Evolutionary conservation across 2,329 filamentous ascomycete genomes (phyloP), one percentile per base, ranked within the genome.

Genomic region (Pseudocercospora fijiensis): DNA sequence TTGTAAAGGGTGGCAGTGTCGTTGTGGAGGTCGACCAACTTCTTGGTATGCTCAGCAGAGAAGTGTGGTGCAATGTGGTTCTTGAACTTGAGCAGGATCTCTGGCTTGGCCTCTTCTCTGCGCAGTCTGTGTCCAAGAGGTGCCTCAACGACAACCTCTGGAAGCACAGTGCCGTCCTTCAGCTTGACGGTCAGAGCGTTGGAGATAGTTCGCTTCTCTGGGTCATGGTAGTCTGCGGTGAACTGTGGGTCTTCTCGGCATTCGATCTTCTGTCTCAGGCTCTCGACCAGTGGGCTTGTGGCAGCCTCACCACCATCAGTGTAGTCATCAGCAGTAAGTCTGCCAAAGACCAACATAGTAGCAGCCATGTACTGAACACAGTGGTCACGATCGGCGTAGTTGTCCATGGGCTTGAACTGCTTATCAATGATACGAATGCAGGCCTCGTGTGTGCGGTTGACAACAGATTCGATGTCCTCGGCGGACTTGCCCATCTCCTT

Each of bases 381-480:
- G 86, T 99, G 95, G 81, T 99, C 95, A 76, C 95, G 92, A 82
- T 99, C 95, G 76, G 95, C 95, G 76, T 98, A 99, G 88, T 99
- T 99, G 84, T 97, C 93, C 91, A 99, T 96, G 73, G 93, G 89
- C 86, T 97, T 98, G 86, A 96, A 96, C 82, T 99, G 95, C 86
- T 99, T 99, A 86, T 99, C 95, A 75, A 99, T 99, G 81, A 99
- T 99, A 75, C 95, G 92, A 77, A 99, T 87, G 83, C 95, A 98
- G 64, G 95, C 95, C 82, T 99, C 95, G 83, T 99, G 95, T 8
- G 95, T 99, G 74, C 95, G 90, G 87, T 94, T 96, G 72, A 90
- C 92, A 74, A 99, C 87, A 66, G 86, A 85, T 83, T 96, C 94
- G 83, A 99, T 96, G 79, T 99, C 94, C 71, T 89, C 90, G 62